A percentile compares a stretch with the other conserved stretches of the same genome.
These are phyloP conservation scores for Solanum boliviense DNA, from an alignment of 257 asterid species.

Conservation along the genomic window DNA sequence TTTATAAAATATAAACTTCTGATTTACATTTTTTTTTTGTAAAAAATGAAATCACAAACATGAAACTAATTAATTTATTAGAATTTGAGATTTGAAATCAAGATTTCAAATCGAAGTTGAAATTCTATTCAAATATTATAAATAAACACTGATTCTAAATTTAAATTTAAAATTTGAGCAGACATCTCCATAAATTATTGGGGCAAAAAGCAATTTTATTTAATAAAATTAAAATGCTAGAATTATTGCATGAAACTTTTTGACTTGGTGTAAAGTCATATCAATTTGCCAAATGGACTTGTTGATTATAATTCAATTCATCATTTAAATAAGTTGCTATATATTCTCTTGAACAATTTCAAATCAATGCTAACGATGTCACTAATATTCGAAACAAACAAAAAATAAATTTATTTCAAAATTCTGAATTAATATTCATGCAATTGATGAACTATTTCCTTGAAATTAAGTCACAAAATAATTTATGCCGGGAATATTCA, in stretches of 20 bases:
- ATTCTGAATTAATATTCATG: neutral
- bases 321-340: neutral
- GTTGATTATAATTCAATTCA: neutral
- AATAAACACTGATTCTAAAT: neutral
- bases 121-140: neutral
- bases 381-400: neutral
- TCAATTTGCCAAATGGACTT: neutral
- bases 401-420: neutral
- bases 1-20: neutral
- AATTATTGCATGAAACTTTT: neutral
- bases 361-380: neutral
- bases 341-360: neutral
- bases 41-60: neutral
- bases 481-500: neutral
- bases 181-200: neutral
- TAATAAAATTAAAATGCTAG: neutral
- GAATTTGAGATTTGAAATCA: neutral
- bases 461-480: neutral
- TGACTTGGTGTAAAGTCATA: neutral
- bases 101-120: neutral
- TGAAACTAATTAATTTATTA: neutral
- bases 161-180: neutral
- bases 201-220: neutral
- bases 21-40: too few species aligned
- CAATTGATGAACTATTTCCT: neutral